These are phyloP conservation scores for Backusella luteola DNA, from an alignment of 192 early-diverging fungal species.

Conservation along the genomic window DNA sequence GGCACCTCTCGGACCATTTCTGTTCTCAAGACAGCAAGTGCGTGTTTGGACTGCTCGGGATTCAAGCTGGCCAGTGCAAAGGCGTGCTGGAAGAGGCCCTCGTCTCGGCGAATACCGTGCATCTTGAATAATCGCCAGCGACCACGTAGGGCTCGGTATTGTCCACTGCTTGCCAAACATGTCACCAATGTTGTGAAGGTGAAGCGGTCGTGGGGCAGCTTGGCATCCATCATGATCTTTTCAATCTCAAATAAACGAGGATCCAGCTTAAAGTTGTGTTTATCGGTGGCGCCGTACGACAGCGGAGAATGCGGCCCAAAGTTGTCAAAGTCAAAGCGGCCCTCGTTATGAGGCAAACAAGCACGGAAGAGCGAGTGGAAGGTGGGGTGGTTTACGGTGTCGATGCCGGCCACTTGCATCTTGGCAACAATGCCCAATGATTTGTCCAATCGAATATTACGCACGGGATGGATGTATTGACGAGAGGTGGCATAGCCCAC, in stretches of 20 bases:
- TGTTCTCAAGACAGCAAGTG: constrained; percentile 23
- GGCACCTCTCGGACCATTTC: constrained; percentile 25
- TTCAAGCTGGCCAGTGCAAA: constrained; percentile 32
- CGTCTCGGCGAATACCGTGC: constrained; percentile 31
- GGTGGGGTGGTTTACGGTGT: constrained; percentile 14
- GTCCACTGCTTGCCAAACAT: constrained; percentile 30
- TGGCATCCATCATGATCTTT: constrained; percentile 34
- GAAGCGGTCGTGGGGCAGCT: constrained; percentile 34
- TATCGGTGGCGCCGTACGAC: neutral
- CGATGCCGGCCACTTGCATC: constrained; percentile 26
- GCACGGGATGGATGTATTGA: constrained; percentile 17
- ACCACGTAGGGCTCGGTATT: constrained; percentile 25
- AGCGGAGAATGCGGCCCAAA: constrained; percentile 15
- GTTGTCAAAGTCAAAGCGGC: constrained; percentile 25
- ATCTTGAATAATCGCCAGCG: constrained; percentile 32
- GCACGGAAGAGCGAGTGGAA: constrained; percentile 36
- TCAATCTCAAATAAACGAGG: constrained; percentile 38
- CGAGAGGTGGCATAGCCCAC: constrained; percentile 29
- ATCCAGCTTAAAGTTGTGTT: constrained; percentile 18
- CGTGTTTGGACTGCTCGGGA: constrained; percentile 26
- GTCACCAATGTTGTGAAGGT: constrained; percentile 35
- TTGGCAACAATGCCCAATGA: constrained; percentile 15
- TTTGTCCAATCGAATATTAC: constrained; percentile 32
- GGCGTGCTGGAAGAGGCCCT: constrained; percentile 24
- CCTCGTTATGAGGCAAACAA: constrained; percentile 27